Conservation (phyloP, 75 land plant genomes). For the Selaginella tamariscina region DNA sequence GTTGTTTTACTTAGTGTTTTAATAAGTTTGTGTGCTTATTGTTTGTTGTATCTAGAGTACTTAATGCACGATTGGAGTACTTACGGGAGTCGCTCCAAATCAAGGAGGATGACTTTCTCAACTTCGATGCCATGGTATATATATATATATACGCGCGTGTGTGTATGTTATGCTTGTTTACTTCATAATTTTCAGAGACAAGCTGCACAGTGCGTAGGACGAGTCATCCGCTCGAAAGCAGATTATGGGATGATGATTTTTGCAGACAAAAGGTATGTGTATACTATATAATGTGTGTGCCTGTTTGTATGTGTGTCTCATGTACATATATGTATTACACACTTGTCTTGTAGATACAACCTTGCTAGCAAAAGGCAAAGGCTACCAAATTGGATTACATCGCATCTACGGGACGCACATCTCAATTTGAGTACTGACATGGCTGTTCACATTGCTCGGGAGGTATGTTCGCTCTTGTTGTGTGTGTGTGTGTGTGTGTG, state of each 20-base stretch:
- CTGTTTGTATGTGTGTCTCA: neutral
- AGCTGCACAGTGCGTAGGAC: slow-evolving; percentile 99
- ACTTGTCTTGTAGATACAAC: slow-evolving; percentile 50
- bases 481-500: no score
- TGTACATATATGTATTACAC: neutral
- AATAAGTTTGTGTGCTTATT: neutral
- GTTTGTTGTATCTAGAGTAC: slow-evolving; percentile 38
- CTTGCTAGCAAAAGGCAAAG: slow-evolving; percentile 94
- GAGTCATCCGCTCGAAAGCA: slow-evolving; percentile 98
- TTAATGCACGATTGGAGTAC: slow-evolving; percentile 83
- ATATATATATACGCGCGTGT: no score
- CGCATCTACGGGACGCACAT: slow-evolving; percentile 82
- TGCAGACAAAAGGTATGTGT: slow-evolving; percentile 96
- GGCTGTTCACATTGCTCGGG: slow-evolving; percentile 91
- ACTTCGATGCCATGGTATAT: slow-evolving; percentile 96
- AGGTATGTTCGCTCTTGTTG: no score
- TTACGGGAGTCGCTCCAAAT: slow-evolving; percentile 92
- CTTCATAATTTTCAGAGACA: slow-evolving; percentile 55
- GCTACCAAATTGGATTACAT: slow-evolving; percentile 83
- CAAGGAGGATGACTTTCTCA: slow-evolving; percentile 91
- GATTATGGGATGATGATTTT: slow-evolving; percentile 99
- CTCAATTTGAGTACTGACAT: slow-evolving; percentile 94
- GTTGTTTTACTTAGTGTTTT: neutral
- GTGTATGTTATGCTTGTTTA: neutral
- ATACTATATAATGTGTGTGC: no score